These are phyloP conservation scores for Solanum pinnatisectum DNA, from an alignment of 257 asterid genomes.

Conservation along the genomic window DNA sequence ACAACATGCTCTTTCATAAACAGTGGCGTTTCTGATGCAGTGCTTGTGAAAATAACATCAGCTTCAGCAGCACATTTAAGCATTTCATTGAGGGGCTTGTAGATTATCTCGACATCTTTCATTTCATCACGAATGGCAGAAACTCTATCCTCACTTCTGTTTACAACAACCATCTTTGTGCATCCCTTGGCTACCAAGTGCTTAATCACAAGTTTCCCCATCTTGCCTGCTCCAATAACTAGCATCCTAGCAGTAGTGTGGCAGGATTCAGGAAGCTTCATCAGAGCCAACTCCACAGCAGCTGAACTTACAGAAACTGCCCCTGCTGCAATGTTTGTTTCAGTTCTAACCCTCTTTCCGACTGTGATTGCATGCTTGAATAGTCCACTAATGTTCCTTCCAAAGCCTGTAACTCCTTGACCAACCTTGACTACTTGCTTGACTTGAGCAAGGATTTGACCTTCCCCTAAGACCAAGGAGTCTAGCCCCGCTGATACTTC, in stretches of 20 bases:
- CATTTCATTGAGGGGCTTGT: constrained; percentile 67
- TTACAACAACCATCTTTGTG: constrained; percentile 76
- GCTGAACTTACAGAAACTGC: constrained; percentile 97
- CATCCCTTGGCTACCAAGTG: constrained; percentile 91
- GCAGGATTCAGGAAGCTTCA: constrained; percentile 73
- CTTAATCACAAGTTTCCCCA: constrained; percentile 98
- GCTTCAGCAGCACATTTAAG: constrained; percentile 54
- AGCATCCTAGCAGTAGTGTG: constrained; percentile 63
- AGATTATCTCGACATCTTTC: constrained; percentile 53
- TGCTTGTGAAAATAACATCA: constrained; percentile 80
- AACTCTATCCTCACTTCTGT: constrained; percentile 71
- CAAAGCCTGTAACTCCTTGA: constrained; percentile 83
- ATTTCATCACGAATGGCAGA: constrained; percentile 70
- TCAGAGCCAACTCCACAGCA: constrained; percentile 82
- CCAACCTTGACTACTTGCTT: constrained; percentile 93
- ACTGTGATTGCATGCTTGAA: constrained; percentile 92
- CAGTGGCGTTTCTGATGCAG: constrained; percentile 68
- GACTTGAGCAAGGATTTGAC: constrained; percentile 94
- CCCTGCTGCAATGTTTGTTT: constrained; percentile 88
- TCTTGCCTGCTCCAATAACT: constrained; percentile 87
- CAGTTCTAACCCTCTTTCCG: constrained; percentile 86
- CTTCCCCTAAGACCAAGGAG: constrained; percentile 89
- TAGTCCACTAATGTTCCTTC: constrained; percentile 85
- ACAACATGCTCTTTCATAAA: constrained; percentile 53
- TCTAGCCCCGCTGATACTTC: constrained; percentile 94